These are phyloP conservation scores for Hymenoscyphus fraxineus DNA, from an alignment of 2,329 filamentous ascomycete genomes.

Conservation along the genomic window DNA sequence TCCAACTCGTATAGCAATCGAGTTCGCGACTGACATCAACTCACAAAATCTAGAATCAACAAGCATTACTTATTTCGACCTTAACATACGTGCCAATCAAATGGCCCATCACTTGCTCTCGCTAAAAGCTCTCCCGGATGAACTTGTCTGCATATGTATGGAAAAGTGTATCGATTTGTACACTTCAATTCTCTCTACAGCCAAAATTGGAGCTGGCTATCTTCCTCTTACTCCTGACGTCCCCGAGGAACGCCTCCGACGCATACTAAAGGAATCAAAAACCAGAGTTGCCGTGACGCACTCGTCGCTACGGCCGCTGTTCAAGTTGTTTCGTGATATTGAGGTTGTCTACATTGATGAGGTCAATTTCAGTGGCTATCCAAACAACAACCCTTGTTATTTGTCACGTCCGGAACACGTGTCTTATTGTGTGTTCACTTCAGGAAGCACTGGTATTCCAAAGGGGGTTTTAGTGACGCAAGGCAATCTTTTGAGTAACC, in stretches of 20 bases:
- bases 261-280: slow-evolving; percentile 60
- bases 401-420: slow-evolving; percentile 34
- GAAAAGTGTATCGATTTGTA: slow-evolving; percentile 74
- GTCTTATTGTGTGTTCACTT: slow-evolving; percentile 79
- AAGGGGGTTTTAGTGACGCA: slow-evolving; percentile 80
- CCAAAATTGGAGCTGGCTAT: slow-evolving; percentile 75
- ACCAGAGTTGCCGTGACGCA: slow-evolving; percentile 45
- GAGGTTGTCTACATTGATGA: slow-evolving; percentile 33
- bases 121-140: slow-evolving; percentile 45
- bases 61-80: slow-evolving; percentile 57
- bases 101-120: slow-evolving; percentile 55
- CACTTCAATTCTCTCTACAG: slow-evolving; percentile 65
- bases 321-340: slow-evolving; percentile 21
- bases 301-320: slow-evolving; percentile 30
- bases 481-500: slow-evolving; percentile 70
- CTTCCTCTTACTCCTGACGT: slow-evolving; percentile 75
- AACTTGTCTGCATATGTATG: slow-evolving; percentile 70
- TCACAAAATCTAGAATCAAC: slow-evolving; percentile 36
- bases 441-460: slow-evolving; percentile 71
- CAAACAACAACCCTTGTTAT: slow-evolving; percentile 21
- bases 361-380: slow-evolving; percentile 20
- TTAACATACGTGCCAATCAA: slow-evolving; percentile 62
- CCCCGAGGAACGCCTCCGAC: slow-evolving; percentile 55
- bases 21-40: slow-evolving; percentile 54
- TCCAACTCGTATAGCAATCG: slow-evolving; percentile 58